Conservation (phyloP, 768 basidiomycete species). For the Trametes coccinea region DNA sequence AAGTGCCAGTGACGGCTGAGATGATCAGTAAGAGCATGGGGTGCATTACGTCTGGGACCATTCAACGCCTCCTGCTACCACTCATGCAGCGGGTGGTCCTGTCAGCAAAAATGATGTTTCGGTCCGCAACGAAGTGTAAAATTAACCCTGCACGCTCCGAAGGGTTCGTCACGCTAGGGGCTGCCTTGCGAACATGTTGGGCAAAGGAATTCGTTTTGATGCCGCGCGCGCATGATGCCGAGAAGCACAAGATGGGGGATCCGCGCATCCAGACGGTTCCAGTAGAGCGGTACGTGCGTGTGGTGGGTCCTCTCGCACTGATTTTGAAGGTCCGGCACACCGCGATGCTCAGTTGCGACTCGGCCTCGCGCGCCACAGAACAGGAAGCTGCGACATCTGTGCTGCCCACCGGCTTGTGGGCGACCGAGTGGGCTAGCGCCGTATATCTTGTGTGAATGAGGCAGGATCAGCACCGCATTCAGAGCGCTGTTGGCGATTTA, state of each 20-base stretch:
- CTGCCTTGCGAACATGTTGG: too few relatives aligned
- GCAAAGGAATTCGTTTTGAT: not conserved
- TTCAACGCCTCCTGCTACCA: not conserved
- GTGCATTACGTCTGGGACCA: not conserved
- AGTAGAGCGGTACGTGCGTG: not conserved
- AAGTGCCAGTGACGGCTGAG: not conserved
- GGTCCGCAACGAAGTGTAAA: not conserved
- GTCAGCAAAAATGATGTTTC: not conserved
- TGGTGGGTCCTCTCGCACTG: not conserved
- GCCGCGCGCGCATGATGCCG: not conserved
- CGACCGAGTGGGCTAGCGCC: not conserved
- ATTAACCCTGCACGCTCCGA: not conserved
- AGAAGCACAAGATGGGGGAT: not conserved
- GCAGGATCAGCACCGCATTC: not conserved
- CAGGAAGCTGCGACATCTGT: not conserved
- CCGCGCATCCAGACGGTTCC: not conserved
- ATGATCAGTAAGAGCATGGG: not conserved
- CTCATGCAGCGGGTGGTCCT: not conserved
- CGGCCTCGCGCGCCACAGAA: not conserved
- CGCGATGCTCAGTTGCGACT: constrained; percentile 7
- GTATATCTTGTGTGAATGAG: not conserved
- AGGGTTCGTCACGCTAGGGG: not conserved
- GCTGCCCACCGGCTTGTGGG: not conserved
- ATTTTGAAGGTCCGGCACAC: not conserved
- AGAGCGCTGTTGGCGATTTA: not conserved